A percentile compares a stretch with the other conserved stretches of the same genome.
These are phyloP conservation scores for Umbellularia californica DNA, from an alignment of 164 flowering plant species.

Conservation along the genomic window DNA sequence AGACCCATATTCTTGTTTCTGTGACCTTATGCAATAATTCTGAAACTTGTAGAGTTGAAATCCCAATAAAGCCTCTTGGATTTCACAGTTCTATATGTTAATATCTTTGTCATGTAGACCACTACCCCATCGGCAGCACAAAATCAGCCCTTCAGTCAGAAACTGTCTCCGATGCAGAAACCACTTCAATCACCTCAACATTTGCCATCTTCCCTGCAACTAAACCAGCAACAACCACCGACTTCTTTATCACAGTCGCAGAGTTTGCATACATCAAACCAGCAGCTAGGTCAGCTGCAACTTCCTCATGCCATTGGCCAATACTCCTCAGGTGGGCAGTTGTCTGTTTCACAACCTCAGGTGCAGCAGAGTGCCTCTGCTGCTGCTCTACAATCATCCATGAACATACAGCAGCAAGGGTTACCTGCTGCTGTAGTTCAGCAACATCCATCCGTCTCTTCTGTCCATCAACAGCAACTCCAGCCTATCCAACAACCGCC, in stretches of 20 bases:
- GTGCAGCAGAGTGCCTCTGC: conserved; percentile 44
- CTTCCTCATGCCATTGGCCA: conserved; percentile 34
- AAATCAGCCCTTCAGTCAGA: conserved; percentile 43
- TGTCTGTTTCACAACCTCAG: conserved; percentile 49
- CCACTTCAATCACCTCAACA: conserved; percentile 62
- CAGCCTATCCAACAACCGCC: conserved; percentile 63
- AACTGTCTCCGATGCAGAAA: conserved; percentile 59
- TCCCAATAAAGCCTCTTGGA: neutral
- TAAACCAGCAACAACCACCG: conserved; percentile 34
- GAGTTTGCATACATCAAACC: conserved; percentile 30
- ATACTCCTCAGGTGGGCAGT: conserved; percentile 39
- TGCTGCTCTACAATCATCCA: conserved; percentile 34
- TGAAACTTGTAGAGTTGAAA: neutral
- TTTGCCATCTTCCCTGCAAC: conserved; percentile 50
- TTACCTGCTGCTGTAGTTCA: conserved; percentile 28
- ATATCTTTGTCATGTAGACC: conserved; percentile 25
- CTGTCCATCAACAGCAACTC: conserved; percentile 34
- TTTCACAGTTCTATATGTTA: neutral
- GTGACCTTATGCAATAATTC: too few relatives aligned
- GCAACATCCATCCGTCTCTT: conserved; percentile 35
- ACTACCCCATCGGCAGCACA: conserved; percentile 41
- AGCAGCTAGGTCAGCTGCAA: conserved; percentile 39
- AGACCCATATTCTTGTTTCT: neutral
- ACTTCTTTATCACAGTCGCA: conserved; percentile 44
- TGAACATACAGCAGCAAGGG: conserved; percentile 31